Conservation (phyloP, 441 rosid species). For the Flueggea neowawraea region DNA sequence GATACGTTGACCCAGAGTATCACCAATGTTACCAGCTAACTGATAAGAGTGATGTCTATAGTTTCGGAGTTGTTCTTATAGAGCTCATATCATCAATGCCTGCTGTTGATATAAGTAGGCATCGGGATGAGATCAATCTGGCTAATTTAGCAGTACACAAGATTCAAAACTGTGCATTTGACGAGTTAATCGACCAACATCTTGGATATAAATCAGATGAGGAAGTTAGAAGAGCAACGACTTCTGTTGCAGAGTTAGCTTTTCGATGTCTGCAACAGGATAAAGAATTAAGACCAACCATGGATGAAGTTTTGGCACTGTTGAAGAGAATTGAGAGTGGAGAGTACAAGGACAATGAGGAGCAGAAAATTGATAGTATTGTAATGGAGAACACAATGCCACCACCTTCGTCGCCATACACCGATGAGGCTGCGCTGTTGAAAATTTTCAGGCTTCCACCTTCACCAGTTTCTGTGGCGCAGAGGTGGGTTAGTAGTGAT, state of each 20-base stretch:
- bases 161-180: conserved; percentile 15
- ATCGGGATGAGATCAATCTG: conserved; percentile 22
- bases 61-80: conserved; percentile 27
- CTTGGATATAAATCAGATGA: conserved; percentile 18
- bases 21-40: conserved; percentile 59
- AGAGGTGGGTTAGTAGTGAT: conserved; percentile 48
- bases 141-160: conserved; percentile 20
- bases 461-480: conserved; percentile 66
- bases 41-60: conserved; percentile 20
- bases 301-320: conserved; percentile 53
- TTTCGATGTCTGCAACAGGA: conserved; percentile 26
- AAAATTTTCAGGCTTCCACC: conserved; percentile 26
- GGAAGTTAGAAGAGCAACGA: conserved; percentile 15
- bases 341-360: conserved; percentile 14
- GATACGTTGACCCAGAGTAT: conserved; percentile 32
- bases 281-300: conserved; percentile 61
- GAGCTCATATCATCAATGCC: conserved; percentile 30
- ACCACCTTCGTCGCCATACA: conserved; percentile 34
- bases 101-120: conserved; percentile 26
- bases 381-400: conserved; percentile 12
- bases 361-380: conserved; percentile 8
- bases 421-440: conserved; percentile 34
- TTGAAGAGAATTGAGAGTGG: conserved; percentile 34
- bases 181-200: conserved; percentile 22
- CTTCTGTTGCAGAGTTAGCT: conserved; percentile 24